A percentile compares a stretch with the other conserved stretches of the same genome.
Conservation (phyloP, 2,329 filamentous ascomycete genomes). For the Epicoccum nigrum region DNA sequence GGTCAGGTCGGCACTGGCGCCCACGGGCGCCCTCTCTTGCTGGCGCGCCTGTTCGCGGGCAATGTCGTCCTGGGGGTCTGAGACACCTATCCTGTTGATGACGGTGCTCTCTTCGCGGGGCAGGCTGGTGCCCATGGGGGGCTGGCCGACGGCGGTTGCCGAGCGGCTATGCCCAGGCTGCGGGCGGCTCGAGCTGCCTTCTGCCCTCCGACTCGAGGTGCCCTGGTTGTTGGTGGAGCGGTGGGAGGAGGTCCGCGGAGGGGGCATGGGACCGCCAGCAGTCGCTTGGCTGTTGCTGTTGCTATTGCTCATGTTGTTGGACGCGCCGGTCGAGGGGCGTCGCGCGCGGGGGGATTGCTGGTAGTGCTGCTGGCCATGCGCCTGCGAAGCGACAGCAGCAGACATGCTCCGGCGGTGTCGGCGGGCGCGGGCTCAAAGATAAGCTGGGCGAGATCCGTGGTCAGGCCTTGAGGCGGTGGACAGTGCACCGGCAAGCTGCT, state of each 20-base stretch:
- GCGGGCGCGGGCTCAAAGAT: neutral
- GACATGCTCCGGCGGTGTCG: conserved; percentile 38
- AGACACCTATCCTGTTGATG: conserved; percentile 76
- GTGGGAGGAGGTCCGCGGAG: conserved; percentile 79
- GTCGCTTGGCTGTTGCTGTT: conserved; percentile 62
- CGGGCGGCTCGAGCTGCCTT: conserved; percentile 37
- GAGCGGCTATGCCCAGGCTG: conserved; percentile 53
- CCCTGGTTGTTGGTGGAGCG: conserved; percentile 51
- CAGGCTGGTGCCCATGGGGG: conserved; percentile 60
- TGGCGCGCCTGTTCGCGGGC: conserved; percentile 74
- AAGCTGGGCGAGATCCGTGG: neutral
- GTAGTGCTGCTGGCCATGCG: conserved; percentile 44
- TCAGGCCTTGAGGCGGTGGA: conserved; percentile 10
- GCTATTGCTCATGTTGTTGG: conserved; percentile 49
- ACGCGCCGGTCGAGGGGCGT: conserved; percentile 42
- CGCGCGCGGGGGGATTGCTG: conserved; percentile 36
- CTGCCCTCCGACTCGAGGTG: conserved; percentile 49
- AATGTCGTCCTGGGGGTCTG: conserved; percentile 75
- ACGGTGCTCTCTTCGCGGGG: conserved; percentile 80
- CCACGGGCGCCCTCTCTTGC: conserved; percentile 61
- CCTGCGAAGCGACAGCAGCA: conserved; percentile 46
- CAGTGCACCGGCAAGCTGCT: neutral
- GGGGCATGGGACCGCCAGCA: conserved; percentile 68
- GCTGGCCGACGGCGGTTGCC: conserved; percentile 58
- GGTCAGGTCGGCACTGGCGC: conserved; percentile 52